Conservation (phyloP, 2,329 filamentous ascomycete genomes). For the Monosporascus cannonballus region DNA sequence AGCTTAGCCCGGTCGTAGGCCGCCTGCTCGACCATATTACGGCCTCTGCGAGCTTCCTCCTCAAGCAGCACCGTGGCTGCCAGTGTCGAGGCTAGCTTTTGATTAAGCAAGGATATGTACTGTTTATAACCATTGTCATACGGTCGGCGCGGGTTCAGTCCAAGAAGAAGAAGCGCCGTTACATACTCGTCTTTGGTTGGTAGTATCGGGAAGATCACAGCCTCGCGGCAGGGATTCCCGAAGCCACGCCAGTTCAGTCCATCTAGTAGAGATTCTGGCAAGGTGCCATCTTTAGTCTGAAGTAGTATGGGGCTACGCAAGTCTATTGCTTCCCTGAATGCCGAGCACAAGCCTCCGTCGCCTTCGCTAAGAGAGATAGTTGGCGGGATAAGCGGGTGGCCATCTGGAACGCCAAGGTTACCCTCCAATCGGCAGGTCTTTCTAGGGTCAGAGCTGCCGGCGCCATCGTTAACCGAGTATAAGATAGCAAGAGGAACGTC, state of each 20-base stretch:
- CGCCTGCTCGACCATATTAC: slow-evolving; percentile 55
- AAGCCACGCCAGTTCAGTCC: slow-evolving; percentile 59
- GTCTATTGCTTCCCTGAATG: slow-evolving; percentile 33
- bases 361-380: slow-evolving; percentile 30
- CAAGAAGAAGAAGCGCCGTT: slow-evolving; percentile 63
- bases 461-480: slow-evolving; percentile 41
- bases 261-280: slow-evolving; percentile 52
- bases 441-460: slow-evolving; percentile 22
- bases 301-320: slow-evolving; percentile 34
- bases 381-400: slow-evolving; percentile 35
- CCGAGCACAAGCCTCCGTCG: slow-evolving; percentile 31
- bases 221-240: slow-evolving; percentile 56
- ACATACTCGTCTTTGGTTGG: slow-evolving; percentile 58
- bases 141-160: slow-evolving; percentile 63
- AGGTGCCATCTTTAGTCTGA: slow-evolving; percentile 40
- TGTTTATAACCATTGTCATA: slow-evolving; percentile 69
- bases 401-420: slow-evolving; percentile 37
- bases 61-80: slow-evolving; percentile 66
- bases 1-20: slow-evolving; percentile 62
- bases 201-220: slow-evolving; percentile 64
- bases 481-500: slow-evolving; percentile 46
- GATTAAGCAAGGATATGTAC: slow-evolving; percentile 51
- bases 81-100: slow-evolving; percentile 59
- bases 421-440: slow-evolving; percentile 38
- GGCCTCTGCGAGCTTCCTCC: slow-evolving; percentile 58